Evolutionary conservation across 495 filamentous ascomycete genomes (phyloP), one percentile per base, ranked within the genome.

Genomic region (Daldinia vernicosa): DNA sequence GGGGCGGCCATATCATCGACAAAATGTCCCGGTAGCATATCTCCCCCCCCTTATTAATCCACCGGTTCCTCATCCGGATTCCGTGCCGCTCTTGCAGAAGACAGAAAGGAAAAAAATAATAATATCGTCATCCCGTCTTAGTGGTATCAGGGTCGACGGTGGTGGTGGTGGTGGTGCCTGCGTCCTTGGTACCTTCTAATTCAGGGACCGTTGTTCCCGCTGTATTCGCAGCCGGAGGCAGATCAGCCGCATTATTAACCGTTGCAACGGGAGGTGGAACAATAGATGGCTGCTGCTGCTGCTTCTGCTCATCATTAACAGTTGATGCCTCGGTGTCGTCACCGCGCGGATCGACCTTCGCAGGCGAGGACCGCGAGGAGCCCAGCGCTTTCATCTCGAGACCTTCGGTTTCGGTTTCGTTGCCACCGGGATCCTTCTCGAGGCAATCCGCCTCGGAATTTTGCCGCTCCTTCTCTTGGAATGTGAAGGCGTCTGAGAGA

Each of bases 401-500:
- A 5, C 59, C 75, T 24, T 76, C 77, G 26, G 45, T 32, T 51
- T 75, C 74, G 12, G 55, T 32, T 54, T 75, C 74, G n/a, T 65
- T 70, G 30, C 66, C 69, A 32, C 61, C 71, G 57, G 60, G 50
- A 50, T 76, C 72, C 55, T 69, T 76, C 58, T 74, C 74, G 24
- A 70, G 70, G 45, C 75, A 73, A 30, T 77, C 69, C 53, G 73
- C 67, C 15, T 79, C 80, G 55, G 74, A 75, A 60, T 74, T 77
- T 68, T 82, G 80, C 60, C 81, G 72, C 35, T 79, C 76, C 66
- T 77, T 84, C 69, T 86, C 84, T 70, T 87, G 83, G 68, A 88
- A 88, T 4, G 81, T 81, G 77, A 87, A 86, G 6, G 84, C 83
- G 74, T 95, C 93, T 57, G 89, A 91, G n/a, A 97, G 83, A 72